These are phyloP conservation scores for Cryptosporidium tyzzeri DNA, from an alignment of 169 alveolate genomes.

Conservation along the genomic window DNA sequence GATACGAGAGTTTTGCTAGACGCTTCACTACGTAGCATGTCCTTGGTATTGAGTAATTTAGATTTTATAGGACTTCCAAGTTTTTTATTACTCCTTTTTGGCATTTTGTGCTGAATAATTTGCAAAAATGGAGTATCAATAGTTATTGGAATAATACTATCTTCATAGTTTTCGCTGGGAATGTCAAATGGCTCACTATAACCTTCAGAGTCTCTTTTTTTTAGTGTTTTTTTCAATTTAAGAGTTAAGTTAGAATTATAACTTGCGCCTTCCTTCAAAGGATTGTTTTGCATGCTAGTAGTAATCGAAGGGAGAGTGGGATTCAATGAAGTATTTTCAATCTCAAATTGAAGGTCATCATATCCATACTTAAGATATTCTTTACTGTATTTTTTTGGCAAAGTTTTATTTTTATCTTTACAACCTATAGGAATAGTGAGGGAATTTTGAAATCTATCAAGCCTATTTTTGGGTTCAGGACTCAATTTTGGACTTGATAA, in stretches of 20 bases:
- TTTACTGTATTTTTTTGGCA: not conserved
- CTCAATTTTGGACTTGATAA: conserved; percentile 35
- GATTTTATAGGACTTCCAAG: not conserved
- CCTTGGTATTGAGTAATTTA: not conserved
- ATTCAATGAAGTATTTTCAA: not conserved
- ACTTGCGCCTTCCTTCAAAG: not conserved
- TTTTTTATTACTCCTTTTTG: conserved; percentile 9
- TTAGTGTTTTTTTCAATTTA: not conserved
- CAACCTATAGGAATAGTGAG: not conserved
- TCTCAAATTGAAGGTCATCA: conserved; percentile 34
- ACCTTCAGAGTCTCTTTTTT: not conserved
- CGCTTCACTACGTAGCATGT: not conserved
- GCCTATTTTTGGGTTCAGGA: not conserved
- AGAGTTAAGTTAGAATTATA: not conserved
- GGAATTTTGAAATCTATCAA: not conserved
- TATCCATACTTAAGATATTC: conserved; percentile 1
- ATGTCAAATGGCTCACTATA: not conserved
- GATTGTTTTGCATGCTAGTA: not conserved
- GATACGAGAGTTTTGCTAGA: not conserved
- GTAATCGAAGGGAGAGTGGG: not conserved
- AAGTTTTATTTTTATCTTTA: not conserved
- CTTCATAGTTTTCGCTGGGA: not conserved
- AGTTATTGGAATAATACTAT: not conserved
- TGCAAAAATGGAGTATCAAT: not conserved
- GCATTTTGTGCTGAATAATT: not conserved